Evolutionary conservation across 2,329 filamentous ascomycete genomes (phyloP), one percentile per base, ranked within the genome.

Genomic region (Epichloe elymi): DNA sequence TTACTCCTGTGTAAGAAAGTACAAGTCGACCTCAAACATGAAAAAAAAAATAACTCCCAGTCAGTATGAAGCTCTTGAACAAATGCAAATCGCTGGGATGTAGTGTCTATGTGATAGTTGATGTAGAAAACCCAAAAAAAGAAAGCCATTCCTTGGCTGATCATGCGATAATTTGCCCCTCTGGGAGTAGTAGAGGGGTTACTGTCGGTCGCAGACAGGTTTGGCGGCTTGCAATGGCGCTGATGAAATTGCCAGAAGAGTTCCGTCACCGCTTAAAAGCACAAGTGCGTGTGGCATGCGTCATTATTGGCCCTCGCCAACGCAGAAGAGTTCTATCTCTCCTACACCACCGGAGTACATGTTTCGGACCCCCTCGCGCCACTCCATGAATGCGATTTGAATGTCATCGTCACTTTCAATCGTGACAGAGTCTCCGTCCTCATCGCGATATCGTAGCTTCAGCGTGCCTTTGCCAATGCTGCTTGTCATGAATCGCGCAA

Each of bases 401-500:
- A 98, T 93, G 58, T 96, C 93, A 61, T 98, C 93, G 61, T 98
- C 93, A 54, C 86, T 91, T 65, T 93, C 86, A 50, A 98, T 96
- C 48, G 85, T 90, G 54, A 98, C 87, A 63, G 85, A 91, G 62
- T 97, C 93, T 46, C 87, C 87, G 58, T 98, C 93, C 61, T 90
- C 86, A 62, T 98, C 93, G 48, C 83, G 79, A 67, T 97, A 98
- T 55, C 89, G 86, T 51, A 98, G 73, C 68, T 89, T 88, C 59
- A 96, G 80, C 57, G 85, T 83, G 55, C 88, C 86, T 61, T 81
- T 85, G 59, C 83, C 83, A 61, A 96, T 90, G 49, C 86, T 90
- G 63, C 87, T 86, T 59, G 78, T 84, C 19, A 88, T 95, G 60
- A 90, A 90, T 51, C 88, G 82, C 53, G 86, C 86, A 52, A 98